These are phyloP conservation scores for Starmerella asiatica DNA, from an alignment of 805 yeast species.

Conservation along the genomic window DNA sequence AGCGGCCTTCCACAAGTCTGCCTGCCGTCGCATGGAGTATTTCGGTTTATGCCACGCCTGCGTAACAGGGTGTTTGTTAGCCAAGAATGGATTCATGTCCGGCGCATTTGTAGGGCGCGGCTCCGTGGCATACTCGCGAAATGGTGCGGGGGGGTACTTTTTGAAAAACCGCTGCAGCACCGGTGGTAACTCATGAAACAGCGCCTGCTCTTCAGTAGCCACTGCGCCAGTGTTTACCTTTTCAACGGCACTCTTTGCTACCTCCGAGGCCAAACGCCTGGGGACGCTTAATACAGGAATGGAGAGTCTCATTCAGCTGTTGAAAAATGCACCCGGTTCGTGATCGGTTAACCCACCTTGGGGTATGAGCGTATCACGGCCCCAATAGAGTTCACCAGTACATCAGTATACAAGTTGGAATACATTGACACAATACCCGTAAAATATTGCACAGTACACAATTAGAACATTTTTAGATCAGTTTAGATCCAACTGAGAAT, in stretches of 20 bases:
- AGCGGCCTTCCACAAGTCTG: conserved; percentile 73
- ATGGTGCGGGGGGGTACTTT: conserved; percentile 76
- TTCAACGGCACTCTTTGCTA: conserved; percentile 24
- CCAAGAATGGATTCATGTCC: conserved; percentile 73
- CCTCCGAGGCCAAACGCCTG: conserved; percentile 24
- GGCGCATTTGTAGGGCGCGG: conserved; percentile 55
- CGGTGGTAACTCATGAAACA: conserved; percentile 50
- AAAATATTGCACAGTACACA: not conserved
- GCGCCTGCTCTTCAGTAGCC: conserved; percentile 15
- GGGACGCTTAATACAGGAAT: conserved; percentile 14
- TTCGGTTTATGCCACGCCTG: conserved; percentile 64
- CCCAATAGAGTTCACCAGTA: too few relatives aligned
- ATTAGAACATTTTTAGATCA: not conserved
- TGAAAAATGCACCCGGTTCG: not conserved
- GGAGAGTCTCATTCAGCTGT: conserved; percentile 23
- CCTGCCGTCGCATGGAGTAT: conserved; percentile 67
- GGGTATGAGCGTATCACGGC: not conserved
- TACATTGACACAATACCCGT: not conserved
- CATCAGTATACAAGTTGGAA: too few relatives aligned
- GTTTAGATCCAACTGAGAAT: too few relatives aligned
- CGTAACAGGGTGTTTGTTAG: conserved; percentile 73
- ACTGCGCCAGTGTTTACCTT: conserved; percentile 15
- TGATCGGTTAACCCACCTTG: not conserved
- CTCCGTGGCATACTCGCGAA: conserved; percentile 45
- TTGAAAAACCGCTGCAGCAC: conserved; percentile 61